Conservation (phyloP, 2,329 filamentous ascomycete species). For the Shiraia bambusicola region DNA sequence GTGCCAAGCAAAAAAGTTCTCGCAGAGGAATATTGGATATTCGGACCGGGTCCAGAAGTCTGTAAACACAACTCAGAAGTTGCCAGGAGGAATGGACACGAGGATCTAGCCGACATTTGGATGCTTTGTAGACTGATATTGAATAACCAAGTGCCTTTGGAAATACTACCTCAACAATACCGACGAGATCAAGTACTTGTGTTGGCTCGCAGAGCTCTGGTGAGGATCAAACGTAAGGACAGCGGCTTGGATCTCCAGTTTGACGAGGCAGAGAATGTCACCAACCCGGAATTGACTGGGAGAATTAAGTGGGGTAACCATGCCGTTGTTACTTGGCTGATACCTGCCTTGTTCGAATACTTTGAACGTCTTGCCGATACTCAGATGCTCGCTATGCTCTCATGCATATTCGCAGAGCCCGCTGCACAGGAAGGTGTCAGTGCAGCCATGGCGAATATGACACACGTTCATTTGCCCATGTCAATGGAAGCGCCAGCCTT, state of each 20-base stretch:
- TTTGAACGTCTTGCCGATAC: slow-evolving; percentile 63
- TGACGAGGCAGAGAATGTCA: slow-evolving; percentile 45
- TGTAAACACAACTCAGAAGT: slow-evolving; percentile 82
- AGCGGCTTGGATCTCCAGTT: slow-evolving; percentile 53
- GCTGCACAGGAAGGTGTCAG: slow-evolving; percentile 45
- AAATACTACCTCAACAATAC: slow-evolving; percentile 59
- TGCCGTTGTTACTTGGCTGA: slow-evolving; percentile 59
- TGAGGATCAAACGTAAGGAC: slow-evolving; percentile 53
- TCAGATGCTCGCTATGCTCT: slow-evolving; percentile 67
- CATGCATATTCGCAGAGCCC: slow-evolving; percentile 59
- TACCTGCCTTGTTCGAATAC: slow-evolving; percentile 59
- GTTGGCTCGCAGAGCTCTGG: slow-evolving; percentile 64
- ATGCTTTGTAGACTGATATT: slow-evolving; percentile 75
- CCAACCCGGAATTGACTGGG: slow-evolving; percentile 44
- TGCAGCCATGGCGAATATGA: slow-evolving; percentile 40
- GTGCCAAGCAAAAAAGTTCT: slow-evolving; percentile 78
- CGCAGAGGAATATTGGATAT: slow-evolving; percentile 78
- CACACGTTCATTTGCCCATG: slow-evolving; percentile 42
- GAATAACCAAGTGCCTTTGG: slow-evolving; percentile 71
- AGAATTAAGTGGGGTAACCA: slow-evolving; percentile 60
- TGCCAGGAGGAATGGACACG: slow-evolving; percentile 68
- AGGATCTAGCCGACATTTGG: slow-evolving; percentile 81
- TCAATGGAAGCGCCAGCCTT: slow-evolving; percentile 49
- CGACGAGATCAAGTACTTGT: slow-evolving; percentile 65
- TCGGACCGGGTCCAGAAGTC: slow-evolving; percentile 77